Percentiles rank a stretch among this genome's conserved stretches.
Conservation (phyloP, 768 basidiomycete genomes). For the Mycena galericulata region DNA sequence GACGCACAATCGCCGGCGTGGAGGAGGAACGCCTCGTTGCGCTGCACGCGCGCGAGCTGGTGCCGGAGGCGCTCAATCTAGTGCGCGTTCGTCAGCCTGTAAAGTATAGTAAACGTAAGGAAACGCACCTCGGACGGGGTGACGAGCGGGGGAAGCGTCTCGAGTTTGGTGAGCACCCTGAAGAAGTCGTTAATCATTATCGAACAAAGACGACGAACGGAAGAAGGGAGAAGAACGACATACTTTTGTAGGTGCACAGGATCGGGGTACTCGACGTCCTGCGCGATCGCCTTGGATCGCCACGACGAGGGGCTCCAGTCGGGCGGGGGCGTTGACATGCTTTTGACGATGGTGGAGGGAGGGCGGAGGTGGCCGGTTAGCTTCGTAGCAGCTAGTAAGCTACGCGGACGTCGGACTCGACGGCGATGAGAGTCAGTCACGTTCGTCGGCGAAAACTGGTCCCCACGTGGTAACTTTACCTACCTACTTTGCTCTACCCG, state of each 20-base stretch:
- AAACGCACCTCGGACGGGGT: constrained; percentile 87
- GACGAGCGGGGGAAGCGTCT: constrained; percentile 88
- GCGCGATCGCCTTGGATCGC: constrained; percentile 77
- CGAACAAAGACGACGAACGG: no score
- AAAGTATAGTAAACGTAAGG: background rate
- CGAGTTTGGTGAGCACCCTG: constrained; percentile 85
- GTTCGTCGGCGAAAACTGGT: no score
- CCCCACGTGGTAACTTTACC: no score
- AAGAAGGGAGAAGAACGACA: no score
- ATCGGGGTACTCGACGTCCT: constrained; percentile 83
- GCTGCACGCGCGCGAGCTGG: constrained; percentile 84
- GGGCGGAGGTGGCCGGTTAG: no score
- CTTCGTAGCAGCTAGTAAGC: no score
- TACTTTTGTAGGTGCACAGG: constrained; percentile 68
- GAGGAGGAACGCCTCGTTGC: constrained; percentile 91
- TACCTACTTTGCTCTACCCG: no score
- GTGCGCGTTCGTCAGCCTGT: constrained; percentile 36
- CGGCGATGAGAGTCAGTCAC: no score
- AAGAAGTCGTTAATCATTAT: constrained; percentile 18
- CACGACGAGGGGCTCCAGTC: constrained; percentile 90
- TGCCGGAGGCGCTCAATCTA: constrained; percentile 87
- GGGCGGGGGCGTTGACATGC: no score
- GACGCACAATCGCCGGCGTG: constrained; percentile 92
- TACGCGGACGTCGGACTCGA: no score
- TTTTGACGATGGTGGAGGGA: no score